Conservation (phyloP, 2,329 filamentous ascomycete species). For the Triangularia verruculosa region DNA sequence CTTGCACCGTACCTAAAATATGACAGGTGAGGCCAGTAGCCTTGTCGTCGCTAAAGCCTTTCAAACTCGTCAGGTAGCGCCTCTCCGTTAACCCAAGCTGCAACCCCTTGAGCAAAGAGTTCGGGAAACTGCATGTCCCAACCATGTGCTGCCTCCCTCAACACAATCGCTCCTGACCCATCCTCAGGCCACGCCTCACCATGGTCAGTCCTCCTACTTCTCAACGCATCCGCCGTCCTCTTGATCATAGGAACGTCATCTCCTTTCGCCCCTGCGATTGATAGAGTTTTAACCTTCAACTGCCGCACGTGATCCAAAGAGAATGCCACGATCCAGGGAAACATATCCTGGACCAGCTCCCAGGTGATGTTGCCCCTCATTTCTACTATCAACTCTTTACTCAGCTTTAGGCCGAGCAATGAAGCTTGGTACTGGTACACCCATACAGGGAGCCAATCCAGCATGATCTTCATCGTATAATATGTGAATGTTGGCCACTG, state of each 20-base stretch:
- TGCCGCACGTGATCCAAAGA: neutral
- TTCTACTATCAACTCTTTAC: neutral
- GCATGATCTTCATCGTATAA: neutral
- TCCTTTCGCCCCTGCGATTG: neutral
- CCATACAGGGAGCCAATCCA: neutral
- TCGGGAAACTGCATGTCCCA: neutral
- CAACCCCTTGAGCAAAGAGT: neutral
- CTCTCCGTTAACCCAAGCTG: neutral
- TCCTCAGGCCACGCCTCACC: neutral
- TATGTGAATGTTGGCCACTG: neutral
- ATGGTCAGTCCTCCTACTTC: neutral
- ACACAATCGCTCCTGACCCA: neutral
- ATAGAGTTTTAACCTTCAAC: neutral
- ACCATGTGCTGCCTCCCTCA: neutral
- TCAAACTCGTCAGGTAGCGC: neutral
- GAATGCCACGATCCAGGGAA: neutral
- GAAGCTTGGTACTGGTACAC: neutral
- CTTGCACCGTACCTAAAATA: too few relatives aligned
- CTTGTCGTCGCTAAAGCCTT: too few relatives aligned
- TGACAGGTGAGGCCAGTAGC: too few relatives aligned
- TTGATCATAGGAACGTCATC: neutral
- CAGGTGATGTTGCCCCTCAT: neutral
- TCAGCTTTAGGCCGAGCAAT: neutral
- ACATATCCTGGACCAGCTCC: neutral
- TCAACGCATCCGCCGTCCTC: neutral